phyloP scores from a whole-genome alignment of 108 stramenopile genomes.

The Bacterosira constricta region DNA sequence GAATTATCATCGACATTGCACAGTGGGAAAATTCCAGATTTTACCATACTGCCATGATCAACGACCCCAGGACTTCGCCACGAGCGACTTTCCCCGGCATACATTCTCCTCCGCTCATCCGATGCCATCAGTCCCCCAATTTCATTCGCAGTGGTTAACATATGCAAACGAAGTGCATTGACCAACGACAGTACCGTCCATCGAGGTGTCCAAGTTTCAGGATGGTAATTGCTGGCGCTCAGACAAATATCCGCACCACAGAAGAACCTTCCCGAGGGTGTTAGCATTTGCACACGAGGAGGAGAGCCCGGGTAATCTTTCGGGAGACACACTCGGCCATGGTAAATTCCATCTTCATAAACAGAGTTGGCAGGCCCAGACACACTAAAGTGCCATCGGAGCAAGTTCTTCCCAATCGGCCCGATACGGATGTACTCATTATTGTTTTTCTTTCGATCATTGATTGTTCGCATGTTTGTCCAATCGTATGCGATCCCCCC shows the following conservation, averaged over 20 bases:
- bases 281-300: constrained; percentile 85
- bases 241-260: constrained; percentile 80
- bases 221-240: constrained; percentile 85
- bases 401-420: constrained; percentile 72
- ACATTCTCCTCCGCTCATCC: constrained; percentile 39
- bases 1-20: too few species aligned
- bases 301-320: constrained; percentile 86
- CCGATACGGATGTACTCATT: constrained; percentile 62
- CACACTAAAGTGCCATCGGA: constrained; percentile 91
- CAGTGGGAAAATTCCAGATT: constrained; percentile 35
- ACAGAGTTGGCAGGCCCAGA: constrained; percentile 63
- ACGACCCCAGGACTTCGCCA: constrained; percentile 55
- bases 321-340: constrained; percentile 82
- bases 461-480: constrained; percentile 48
- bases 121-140: constrained; percentile 75
- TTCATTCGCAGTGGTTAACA: constrained; percentile 81
- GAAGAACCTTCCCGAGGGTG: constrained; percentile 84
- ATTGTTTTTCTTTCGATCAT: constrained; percentile 9
- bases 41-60: constrained; percentile 53
- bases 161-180: constrained; percentile 78
- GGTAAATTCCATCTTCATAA: constrained; percentile 85
- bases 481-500: constrained; percentile 88
- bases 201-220: constrained; percentile 87
- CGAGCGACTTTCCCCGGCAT: constrained; percentile 54
- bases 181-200: constrained; percentile 81